Evolutionary conservation across 2,329 filamentous ascomycete genomes (phyloP).

Genomic region (Bimuria novae-zelandiae): DNA sequence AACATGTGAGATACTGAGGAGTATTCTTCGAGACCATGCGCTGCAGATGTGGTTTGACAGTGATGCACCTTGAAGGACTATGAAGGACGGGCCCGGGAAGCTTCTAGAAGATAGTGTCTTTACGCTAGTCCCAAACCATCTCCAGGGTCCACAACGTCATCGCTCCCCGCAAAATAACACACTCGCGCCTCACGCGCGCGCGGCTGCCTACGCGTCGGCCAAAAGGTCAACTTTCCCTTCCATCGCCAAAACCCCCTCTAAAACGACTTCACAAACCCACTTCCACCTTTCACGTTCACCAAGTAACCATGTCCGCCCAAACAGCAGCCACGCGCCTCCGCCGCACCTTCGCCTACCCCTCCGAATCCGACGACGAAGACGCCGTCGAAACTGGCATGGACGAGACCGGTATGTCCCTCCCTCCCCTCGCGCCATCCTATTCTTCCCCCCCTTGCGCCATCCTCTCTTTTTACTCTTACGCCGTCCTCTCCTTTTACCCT

Average conservation of each 20-base stretch:
- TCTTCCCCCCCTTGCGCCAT: too few relatives aligned
- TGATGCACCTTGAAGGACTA: too few relatives aligned
- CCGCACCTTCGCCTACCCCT: conserved; percentile 77
- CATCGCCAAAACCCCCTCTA: neutral
- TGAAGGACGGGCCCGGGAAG: too few relatives aligned
- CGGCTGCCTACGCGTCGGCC: neutral
- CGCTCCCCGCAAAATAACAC: neutral
- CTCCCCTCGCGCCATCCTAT: neutral
- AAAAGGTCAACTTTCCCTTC: neutral
- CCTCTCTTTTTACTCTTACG: too few relatives aligned
- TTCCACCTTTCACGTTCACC: too few relatives aligned
- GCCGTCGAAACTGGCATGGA: conserved; percentile 68
- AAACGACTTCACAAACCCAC: neutral
- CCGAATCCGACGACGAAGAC: conserved; percentile 58
- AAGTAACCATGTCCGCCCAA: conserved; percentile 8
- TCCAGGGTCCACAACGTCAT: conserved; percentile 7
- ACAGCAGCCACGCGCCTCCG: conserved; percentile 69
- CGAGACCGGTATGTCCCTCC: conserved; percentile 65
- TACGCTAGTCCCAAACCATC: neutral
- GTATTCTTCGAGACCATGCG: too few relatives aligned
- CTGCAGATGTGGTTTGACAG: too few relatives aligned
- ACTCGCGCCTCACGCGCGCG: neutral
- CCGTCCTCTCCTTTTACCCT: too few relatives aligned
- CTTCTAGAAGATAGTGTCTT: too few relatives aligned
- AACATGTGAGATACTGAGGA: too few relatives aligned